phyloP scores from a whole-genome alignment of 768 basidiomycete genomes.

The Cystobasidiopsis lactophilus region DNA sequence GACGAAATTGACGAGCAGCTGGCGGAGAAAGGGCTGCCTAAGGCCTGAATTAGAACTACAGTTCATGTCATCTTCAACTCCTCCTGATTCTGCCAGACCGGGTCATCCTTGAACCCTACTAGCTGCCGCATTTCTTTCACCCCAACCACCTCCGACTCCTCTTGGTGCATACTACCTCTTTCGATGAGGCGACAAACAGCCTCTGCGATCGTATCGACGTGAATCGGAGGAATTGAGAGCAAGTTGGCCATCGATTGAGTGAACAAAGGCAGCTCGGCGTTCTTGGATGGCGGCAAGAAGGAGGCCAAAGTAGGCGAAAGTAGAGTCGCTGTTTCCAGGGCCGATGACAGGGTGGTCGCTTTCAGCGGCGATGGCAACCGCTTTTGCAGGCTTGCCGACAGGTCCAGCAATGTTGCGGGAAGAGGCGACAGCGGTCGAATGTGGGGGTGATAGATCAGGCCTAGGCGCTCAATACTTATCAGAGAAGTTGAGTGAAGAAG shows the following conservation, averaged over 20 bases:
- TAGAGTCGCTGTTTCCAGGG: too few species aligned
- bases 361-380: slow-evolving; percentile 24
- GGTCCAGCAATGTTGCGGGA: slow-evolving; percentile 56
- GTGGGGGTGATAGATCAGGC: slow-evolving; percentile 89
- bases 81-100: background rate
- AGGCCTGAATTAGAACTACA: too few species aligned
- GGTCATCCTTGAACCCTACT: slow-evolving; percentile 32
- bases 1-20: too few species aligned
- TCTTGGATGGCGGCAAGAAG: slow-evolving; percentile 37
- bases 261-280: slow-evolving; percentile 28
- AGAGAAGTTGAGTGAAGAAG: background rate
- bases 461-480: too few species aligned
- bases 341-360: background rate
- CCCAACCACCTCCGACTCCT: slow-evolving; percentile 42
- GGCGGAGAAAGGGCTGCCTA: too few species aligned
- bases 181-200: slow-evolving; percentile 43
- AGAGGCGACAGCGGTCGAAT: slow-evolving; percentile 71
- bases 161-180: slow-evolving; percentile 27
- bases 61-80: background rate
- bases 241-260: slow-evolving; percentile 53
- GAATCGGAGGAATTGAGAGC: slow-evolving; percentile 66
- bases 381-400: slow-evolving; percentile 51
- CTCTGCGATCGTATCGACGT: slow-evolving; percentile 83
- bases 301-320: slow-evolving; percentile 25
- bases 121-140: slow-evolving; percentile 53